Evolutionary conservation across 352 stramenopile species (phyloP), one percentile per base, ranked within the genome.

Genomic region (Pythium scleroteichum): DNA sequence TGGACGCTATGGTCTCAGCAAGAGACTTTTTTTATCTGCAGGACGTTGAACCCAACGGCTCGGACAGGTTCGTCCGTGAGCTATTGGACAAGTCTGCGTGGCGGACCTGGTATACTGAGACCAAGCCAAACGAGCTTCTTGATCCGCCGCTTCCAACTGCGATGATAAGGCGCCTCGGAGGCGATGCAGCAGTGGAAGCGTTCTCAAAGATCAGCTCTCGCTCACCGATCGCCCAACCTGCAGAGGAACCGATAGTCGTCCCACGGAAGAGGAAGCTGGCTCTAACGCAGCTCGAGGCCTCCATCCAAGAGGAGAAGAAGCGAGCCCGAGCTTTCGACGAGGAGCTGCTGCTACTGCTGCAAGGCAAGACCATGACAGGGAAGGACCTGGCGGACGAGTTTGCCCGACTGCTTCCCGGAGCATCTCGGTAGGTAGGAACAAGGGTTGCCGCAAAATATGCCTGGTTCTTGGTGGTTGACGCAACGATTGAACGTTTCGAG

Each of bases 21-120:
- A 38, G 27, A 0, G 46, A 50, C 23, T 9, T 27, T 17, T 4
- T 35, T 22, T 7, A 24, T 20, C 9, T 46, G 7, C 27, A 33
- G 3, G 29, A 46, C 24, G 32, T 24, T 39, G 20, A 41, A 26
- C n/a, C 40, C 24, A 60, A 22, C 47, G 26, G 17, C 23, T 44
- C 52, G 24, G 57, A 63, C 19, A 12, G 22, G 3, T 90, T 90
- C 50, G 48, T 90, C 1, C 68, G 81, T 39, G 73, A 69, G 10
- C 69, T 90, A 8, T 52, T 72, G 33, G 56, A 64, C 20, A 68
- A 78, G 13, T 76, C 77, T 3, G 68, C 66, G 14, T 91, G 79
- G 79, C 71, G 81, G 24, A 75, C 77, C n/a, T 88, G 79, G 79
- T 90, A 83, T 62, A 72, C 64, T 19, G 70, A 66, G 7, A 60